These are phyloP conservation scores for Tuber aestivum DNA, from an alignment of 495 filamentous ascomycete species.

Conservation along the genomic window DNA sequence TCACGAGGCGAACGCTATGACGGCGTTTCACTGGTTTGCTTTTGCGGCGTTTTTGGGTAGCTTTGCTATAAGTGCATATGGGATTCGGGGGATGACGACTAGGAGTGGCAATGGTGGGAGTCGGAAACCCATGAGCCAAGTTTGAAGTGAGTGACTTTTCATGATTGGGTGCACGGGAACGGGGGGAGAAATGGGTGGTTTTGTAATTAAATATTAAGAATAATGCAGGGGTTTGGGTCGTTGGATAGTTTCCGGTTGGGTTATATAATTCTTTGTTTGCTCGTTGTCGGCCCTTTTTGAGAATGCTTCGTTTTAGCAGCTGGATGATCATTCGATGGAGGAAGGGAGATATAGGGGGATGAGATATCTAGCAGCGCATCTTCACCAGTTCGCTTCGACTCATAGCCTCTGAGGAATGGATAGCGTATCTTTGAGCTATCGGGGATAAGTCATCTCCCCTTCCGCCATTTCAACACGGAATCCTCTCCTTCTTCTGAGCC, in stretches of 20 bases:
- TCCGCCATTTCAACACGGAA: background rate
- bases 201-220: background rate
- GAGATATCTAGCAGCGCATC: background rate
- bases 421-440: background rate
- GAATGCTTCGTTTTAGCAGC: background rate
- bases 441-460: background rate
- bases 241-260: background rate
- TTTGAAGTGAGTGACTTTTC: constrained; percentile 8
- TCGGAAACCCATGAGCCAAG: constrained; percentile 21
- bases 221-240: background rate
- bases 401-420: background rate
- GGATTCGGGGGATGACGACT: constrained; percentile 8
- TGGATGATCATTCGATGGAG: background rate
- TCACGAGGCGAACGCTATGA: constrained; percentile 40
- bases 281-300: background rate
- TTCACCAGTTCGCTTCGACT: background rate
- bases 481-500: too few relatives aligned
- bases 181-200: background rate
- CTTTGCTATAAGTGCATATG: constrained; percentile 18
- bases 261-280: background rate
- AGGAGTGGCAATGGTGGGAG: constrained; percentile 6
- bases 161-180: background rate
- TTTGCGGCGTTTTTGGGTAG: constrained; percentile 31
- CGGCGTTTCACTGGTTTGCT: constrained; percentile 40
- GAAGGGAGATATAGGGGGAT: background rate